These are phyloP conservation scores for Aspergillus cavernicola DNA, from an alignment of 495 filamentous ascomycete genomes.

Conservation along the genomic window DNA sequence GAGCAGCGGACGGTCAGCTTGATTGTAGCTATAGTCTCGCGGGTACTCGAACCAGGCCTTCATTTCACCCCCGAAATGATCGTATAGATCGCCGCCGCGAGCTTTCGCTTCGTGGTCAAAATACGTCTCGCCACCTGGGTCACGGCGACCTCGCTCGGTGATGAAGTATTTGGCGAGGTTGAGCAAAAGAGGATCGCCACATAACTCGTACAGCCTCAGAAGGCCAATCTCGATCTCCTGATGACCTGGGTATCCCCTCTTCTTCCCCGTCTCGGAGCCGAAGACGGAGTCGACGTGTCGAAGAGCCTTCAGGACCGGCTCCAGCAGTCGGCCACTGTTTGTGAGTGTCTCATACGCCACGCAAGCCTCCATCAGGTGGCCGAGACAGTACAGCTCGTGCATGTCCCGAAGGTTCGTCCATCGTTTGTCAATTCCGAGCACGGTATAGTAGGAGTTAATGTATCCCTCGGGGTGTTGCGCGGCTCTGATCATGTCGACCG, in stretches of 20 bases:
- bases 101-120: constrained; percentile 10
- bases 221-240: constrained; percentile 58
- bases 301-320: constrained; percentile 52
- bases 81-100: constrained; percentile 5
- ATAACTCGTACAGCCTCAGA: constrained; percentile 49
- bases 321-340: constrained; percentile 46
- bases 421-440: constrained; percentile 47
- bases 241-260: constrained; percentile 57
- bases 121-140: constrained; percentile 22
- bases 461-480: constrained; percentile 58
- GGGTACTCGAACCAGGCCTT: constrained; percentile 8
- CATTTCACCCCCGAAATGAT: constrained; percentile 6
- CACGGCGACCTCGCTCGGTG: constrained; percentile 47
- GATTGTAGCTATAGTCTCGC: constrained; percentile 7
- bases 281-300: constrained; percentile 48
- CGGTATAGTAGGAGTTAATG: constrained; percentile 56
- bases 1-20: constrained; percentile 31
- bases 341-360: constrained; percentile 50
- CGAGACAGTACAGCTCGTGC: constrained; percentile 54
- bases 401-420: constrained; percentile 58
- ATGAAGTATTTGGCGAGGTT: constrained; percentile 54
- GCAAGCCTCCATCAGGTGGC: constrained; percentile 58
- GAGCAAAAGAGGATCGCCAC: constrained; percentile 42
- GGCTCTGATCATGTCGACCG: constrained; percentile 50
- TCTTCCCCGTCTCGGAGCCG: constrained; percentile 45